Percentiles rank a stretch among this genome's conserved stretches.
These are phyloP conservation scores for Vitis hybrid DNA, from an alignment of 177 flowering plant genomes.

Conservation along the genomic window DNA sequence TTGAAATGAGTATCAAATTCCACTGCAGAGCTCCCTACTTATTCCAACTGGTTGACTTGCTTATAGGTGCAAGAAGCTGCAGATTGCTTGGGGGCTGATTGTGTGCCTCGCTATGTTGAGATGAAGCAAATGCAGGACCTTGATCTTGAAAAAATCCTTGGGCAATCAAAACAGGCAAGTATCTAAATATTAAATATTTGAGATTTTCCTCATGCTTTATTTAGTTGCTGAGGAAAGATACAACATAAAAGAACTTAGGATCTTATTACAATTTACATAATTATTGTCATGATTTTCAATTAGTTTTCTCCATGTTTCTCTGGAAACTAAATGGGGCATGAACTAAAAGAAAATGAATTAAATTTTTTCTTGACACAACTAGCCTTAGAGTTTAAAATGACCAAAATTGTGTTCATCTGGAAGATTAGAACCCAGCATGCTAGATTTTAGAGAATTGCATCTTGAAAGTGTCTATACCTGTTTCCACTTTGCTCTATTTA, in stretches of 20 bases:
- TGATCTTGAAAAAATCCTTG: slow-evolving; percentile 46
- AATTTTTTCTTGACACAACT: background rate
- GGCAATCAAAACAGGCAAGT: slow-evolving; percentile 45
- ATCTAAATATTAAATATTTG: slow-evolving; percentile 1
- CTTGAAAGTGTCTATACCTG: background rate
- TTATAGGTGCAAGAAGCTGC: slow-evolving; percentile 95
- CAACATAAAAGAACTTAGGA: background rate
- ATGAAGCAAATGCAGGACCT: slow-evolving; percentile 61
- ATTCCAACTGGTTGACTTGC: slow-evolving; percentile 6
- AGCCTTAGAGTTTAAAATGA: background rate
- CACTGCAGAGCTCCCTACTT: background rate
- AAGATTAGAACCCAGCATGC: background rate
- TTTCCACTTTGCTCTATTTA: background rate
- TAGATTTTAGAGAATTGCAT: background rate
- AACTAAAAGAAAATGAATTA: background rate
- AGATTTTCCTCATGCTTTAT: background rate
- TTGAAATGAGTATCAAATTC: too few relatives aligned
- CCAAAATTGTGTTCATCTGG: background rate
- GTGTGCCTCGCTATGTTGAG: slow-evolving; percentile 80
- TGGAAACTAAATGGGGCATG: background rate
- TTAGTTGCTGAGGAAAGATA: too few relatives aligned
- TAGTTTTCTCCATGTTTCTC: background rate
- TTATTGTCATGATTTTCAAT: background rate
- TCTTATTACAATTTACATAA: too few relatives aligned
- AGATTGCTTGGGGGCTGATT: slow-evolving; percentile 85